These are phyloP conservation scores for Scorias spongiosa DNA, from an alignment of 2,329 filamentous ascomycete genomes.

Conservation along the genomic window DNA sequence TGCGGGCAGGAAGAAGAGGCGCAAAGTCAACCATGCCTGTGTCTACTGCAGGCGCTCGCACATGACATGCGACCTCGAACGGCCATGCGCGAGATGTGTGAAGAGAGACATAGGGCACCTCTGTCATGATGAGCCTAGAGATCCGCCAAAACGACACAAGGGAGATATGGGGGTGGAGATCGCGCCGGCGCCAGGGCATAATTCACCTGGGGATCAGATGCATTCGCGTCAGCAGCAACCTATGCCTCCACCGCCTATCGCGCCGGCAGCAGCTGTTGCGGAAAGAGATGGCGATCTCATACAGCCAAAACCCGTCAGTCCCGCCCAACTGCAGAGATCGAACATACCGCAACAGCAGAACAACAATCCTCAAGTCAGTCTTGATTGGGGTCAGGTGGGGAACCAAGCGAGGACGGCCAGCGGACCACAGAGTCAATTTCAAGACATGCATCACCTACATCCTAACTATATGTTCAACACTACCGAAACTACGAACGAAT, in stretches of 20 bases:
- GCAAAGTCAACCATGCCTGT: conserved; percentile 41
- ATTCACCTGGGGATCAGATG: conserved; percentile 1
- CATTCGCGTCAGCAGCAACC: background rate
- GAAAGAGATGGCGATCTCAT: conserved; percentile 44
- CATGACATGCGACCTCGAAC: conserved; percentile 49
- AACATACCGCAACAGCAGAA: conserved; percentile 14
- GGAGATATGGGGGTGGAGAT: conserved; percentile 25
- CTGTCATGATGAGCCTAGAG: conserved; percentile 93
- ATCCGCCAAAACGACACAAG: conserved; percentile 71
- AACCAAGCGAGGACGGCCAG: conserved; percentile 16
- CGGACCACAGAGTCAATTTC: conserved; percentile 62
- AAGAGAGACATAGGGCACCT: conserved; percentile 97
- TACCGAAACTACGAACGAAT: conserved; percentile 93
- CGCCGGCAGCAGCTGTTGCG: conserved; percentile 2
- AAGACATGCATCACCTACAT: conserved; percentile 90
- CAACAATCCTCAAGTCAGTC: conserved; percentile 34
- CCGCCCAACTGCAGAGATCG: conserved; percentile 41
- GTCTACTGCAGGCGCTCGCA: conserved; percentile 39
- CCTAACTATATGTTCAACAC: conserved; percentile 87
- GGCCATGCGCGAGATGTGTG: conserved; percentile 92
- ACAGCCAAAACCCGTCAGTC: conserved; percentile 54
- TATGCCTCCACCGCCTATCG: background rate
- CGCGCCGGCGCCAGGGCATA: conserved; percentile 12
- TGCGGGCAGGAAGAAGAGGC: conserved; percentile 30
- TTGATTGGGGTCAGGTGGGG: conserved; percentile 61